phyloP scores from a whole-genome alignment of 306 rosid species.

The Malus sylvestris region DNA sequence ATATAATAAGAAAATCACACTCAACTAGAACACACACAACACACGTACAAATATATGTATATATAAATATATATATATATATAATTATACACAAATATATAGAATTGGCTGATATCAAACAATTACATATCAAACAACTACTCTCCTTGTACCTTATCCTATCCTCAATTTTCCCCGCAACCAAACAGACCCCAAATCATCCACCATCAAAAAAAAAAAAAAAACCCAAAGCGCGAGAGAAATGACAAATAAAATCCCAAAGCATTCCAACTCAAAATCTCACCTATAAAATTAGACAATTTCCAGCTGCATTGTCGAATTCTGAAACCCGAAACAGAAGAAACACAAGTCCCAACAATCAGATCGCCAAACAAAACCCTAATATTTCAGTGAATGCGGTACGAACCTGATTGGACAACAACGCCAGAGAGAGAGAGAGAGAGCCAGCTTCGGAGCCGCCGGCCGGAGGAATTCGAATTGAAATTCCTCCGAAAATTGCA shows the following conservation, averaged over 20 bases:
- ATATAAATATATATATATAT: neutral
- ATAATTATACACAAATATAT: neutral
- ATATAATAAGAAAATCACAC: neutral
- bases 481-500: slow-evolving; percentile 6
- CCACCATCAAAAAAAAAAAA: slow-evolving; percentile 1
- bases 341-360: neutral
- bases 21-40: neutral
- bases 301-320: slow-evolving; percentile 28
- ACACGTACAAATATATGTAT: neutral
- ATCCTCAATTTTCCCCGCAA: slow-evolving; percentile 2
- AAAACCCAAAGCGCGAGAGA: neutral
- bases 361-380: slow-evolving; percentile 21
- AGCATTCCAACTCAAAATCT: neutral
- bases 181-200: neutral
- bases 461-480: slow-evolving; percentile 15
- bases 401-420: slow-evolving; percentile 11
- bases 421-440: no score
- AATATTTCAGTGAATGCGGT: neutral
- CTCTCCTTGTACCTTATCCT: neutral
- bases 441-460: no score
- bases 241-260: neutral
- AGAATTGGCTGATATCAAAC: neutral
- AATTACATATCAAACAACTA: neutral
- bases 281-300: slow-evolving; percentile 3
- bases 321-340: neutral